Base-by-base conservation (phyloP, 345 rosid genomes). In the Lumnitzera littorea region DNA sequence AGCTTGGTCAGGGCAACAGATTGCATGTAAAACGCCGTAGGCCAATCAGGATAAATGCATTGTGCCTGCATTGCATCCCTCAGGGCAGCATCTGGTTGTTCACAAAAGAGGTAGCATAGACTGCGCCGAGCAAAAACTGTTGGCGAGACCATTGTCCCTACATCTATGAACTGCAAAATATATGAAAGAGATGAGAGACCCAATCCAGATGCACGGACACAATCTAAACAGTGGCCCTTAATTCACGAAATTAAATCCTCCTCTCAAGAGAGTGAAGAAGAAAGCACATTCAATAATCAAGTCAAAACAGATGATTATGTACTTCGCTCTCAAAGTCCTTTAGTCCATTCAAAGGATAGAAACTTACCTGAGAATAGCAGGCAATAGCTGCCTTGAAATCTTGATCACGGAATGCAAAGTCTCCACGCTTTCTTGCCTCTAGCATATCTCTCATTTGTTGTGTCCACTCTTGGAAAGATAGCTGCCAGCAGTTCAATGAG, bases 61-160 rank as follows among this genome's bases (percentile, higher is more conserved):
- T 91, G 96, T 0, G 99, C 99, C 69, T 88, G 99, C 99, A 94
- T 94, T 10, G 95, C 99, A 49, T 94, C 99, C 50, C 91, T 79
- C 29, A 91, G 85, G 53, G 98, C 98, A 61, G 84, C 85, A 62
- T 91, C 94, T 9, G 96, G 95, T 64, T 81, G 94, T 64, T 95
- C 98, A 17, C 84, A 83, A 36, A 91, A 72, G 29, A 91, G 86
- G 70, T 77, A 87, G 75, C 99, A 91, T 41, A 95, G 87, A 71
- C 99, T 91, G 53, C 98, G 81, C 59, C 98, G 75, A 24, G 90
- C 98, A 63, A 88, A 87, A 48, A 95, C 96, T 15, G 99, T 95
- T 10, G 96, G 96, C 8, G 96, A 95, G 43, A 87, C 84, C 92
- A 88, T 88, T 31, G 85, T 88, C 71, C 89, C 91, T 12, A 82